phyloP scores from a whole-genome alignment of 352 stramenopile species.

The Blastocystis sp. region DNA sequence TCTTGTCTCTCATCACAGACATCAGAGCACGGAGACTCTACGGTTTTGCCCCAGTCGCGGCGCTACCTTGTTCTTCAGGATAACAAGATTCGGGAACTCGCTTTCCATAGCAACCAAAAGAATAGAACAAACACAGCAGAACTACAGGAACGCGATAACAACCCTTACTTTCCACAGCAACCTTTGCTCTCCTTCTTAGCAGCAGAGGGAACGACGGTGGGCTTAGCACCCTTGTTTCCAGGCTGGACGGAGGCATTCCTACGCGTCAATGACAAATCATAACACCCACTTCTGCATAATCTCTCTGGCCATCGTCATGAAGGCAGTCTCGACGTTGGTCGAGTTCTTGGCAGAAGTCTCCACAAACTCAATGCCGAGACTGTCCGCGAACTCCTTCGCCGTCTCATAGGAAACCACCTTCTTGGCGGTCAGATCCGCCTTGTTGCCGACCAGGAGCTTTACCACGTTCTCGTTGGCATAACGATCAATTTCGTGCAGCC shows the following conservation, averaged over 20 bases:
- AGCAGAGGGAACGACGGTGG: constrained; percentile 55
- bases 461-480: constrained; percentile 96
- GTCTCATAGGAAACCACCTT: constrained; percentile 90
- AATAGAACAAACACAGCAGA: constrained; percentile 59
- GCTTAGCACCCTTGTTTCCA: constrained; percentile 65
- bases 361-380: constrained; percentile 93
- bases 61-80: constrained; percentile 58
- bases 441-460: constrained; percentile 99
- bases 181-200: constrained; percentile 69
- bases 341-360: constrained; percentile 97
- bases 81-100: constrained; percentile 39
- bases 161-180: constrained; percentile 70
- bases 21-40: constrained; percentile 57
- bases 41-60: no score
- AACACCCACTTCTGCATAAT: constrained; percentile 82
- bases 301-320: constrained; percentile 96
- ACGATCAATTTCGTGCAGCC: constrained; percentile 95
- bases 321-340: constrained; percentile 97
- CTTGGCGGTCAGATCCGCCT: constrained; percentile 94
- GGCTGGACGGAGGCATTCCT: constrained; percentile 66
- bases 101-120: constrained; percentile 8
- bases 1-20: constrained; percentile 29
- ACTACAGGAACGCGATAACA: constrained; percentile 68
- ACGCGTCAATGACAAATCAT: background rate
- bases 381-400: constrained; percentile 92